Evolutionary conservation across 352 stramenopile genomes (phyloP).

Genomic region (Aphanomyces invadans): DNA sequence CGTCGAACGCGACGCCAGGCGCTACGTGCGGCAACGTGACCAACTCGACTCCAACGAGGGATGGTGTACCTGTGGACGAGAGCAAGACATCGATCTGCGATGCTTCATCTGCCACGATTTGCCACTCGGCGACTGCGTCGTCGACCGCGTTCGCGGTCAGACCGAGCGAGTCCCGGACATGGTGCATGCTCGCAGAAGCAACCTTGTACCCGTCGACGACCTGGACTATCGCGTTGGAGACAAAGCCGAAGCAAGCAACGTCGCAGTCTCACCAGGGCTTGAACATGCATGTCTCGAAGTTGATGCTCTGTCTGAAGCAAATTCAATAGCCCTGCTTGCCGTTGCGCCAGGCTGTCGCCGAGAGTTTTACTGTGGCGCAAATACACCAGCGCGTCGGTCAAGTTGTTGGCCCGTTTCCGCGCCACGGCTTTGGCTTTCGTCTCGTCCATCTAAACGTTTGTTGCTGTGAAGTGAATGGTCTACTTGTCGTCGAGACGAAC

Average conservation of each 20-base stretch:
- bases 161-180: neutral
- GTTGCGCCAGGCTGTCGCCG: neutral
- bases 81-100: constrained; percentile 5
- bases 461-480: too few species aligned
- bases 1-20: neutral
- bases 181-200: constrained; percentile 5
- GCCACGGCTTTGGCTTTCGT: constrained; percentile 9
- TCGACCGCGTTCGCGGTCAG: neutral
- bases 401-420: neutral
- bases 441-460: constrained; percentile 7
- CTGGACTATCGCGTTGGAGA: neutral
- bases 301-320: constrained; percentile 18
- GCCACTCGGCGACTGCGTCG: constrained; percentile 5
- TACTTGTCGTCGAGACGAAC: neutral
- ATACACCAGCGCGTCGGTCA: neutral
- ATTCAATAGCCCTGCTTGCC: constrained; percentile 4
- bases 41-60: neutral
- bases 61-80: neutral
- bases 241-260: neutral
- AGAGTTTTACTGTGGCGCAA: constrained; percentile 14
- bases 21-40: too few species aligned
- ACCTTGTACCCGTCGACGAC: constrained; percentile 21
- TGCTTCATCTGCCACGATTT: constrained; percentile 10
- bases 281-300: constrained; percentile 12
- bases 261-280: constrained; percentile 1